Evolutionary conservation across 495 filamentous ascomycete genomes (phyloP).

Genomic region (Aspergillus olivimuriae): DNA sequence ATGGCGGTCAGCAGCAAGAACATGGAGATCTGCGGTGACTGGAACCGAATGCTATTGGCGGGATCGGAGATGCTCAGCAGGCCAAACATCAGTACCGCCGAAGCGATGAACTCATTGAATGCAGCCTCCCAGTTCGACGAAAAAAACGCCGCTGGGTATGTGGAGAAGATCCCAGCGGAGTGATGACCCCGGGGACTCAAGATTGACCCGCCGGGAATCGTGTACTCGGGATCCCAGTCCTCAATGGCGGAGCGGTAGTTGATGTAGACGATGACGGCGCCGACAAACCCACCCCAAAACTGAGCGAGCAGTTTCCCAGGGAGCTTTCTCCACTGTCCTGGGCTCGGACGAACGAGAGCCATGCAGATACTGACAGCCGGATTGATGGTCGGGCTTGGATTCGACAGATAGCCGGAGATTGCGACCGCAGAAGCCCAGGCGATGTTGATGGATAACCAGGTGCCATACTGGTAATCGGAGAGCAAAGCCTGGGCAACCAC

Average conservation of each 20-base stretch:
- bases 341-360: slow-evolving; percentile 26
- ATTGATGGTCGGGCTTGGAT: slow-evolving; percentile 28
- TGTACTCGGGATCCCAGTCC: slow-evolving; percentile 33
- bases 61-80: slow-evolving; percentile 23
- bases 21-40: slow-evolving; percentile 23
- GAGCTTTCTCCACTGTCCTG: slow-evolving; percentile 24
- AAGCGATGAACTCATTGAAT: slow-evolving; percentile 26
- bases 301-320: slow-evolving; percentile 27
- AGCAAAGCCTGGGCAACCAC: slow-evolving; percentile 30
- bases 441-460: slow-evolving; percentile 33
- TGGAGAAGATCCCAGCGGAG: slow-evolving; percentile 31
- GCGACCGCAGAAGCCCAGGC: slow-evolving; percentile 31
- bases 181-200: slow-evolving; percentile 28
- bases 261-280: slow-evolving; percentile 28
- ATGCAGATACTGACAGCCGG: slow-evolving; percentile 23
- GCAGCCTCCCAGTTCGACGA: slow-evolving; percentile 30
- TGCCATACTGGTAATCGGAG: slow-evolving; percentile 32
- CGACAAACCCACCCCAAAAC: slow-evolving; percentile 29
- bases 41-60: slow-evolving; percentile 20
- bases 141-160: slow-evolving; percentile 23
- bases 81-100: slow-evolving; percentile 31
- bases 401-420: slow-evolving; percentile 23
- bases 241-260: slow-evolving; percentile 31
- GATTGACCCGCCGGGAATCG: slow-evolving; percentile 31
- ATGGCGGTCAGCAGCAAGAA: slow-evolving; percentile 29